Conservation (phyloP, 768 basidiomycete genomes). For the Kwoniella botswanensis region DNA sequence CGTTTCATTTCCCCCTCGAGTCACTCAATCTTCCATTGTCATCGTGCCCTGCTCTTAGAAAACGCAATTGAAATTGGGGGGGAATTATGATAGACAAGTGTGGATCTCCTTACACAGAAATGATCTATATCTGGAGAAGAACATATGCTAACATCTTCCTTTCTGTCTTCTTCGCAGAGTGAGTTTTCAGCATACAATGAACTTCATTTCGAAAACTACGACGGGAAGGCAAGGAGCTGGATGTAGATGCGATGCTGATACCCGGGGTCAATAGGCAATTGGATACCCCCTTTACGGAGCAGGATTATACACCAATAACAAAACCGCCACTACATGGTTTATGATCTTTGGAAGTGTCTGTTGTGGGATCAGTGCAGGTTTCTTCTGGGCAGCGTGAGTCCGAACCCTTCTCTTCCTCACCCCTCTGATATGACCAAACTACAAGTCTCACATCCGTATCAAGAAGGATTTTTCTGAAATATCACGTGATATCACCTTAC, state of each 20-base stretch:
- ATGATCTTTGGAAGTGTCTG: conserved; percentile 43
- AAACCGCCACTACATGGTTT: conserved; percentile 44
- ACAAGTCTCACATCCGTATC: neutral
- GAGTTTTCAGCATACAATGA: too few relatives aligned
- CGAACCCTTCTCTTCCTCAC: neutral
- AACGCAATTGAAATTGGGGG: too few relatives aligned
- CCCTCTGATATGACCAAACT: neutral
- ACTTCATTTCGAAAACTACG: too few relatives aligned
- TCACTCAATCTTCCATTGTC: too few relatives aligned
- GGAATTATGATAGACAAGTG: too few relatives aligned
- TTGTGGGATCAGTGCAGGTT: conserved; percentile 50
- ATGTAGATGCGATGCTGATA: neutral
- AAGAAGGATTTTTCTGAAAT: neutral
- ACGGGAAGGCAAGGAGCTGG: too few relatives aligned
- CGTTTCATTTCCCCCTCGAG: too few relatives aligned
- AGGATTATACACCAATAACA: conserved; percentile 49
- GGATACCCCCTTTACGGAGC: conserved; percentile 47
- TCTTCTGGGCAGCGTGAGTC: conserved; percentile 46
- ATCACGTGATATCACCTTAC: neutral
- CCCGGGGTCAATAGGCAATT: conserved; percentile 17
- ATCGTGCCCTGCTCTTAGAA: too few relatives aligned
- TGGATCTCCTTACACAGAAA: too few relatives aligned
- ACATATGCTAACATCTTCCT: too few relatives aligned
- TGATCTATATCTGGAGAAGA: too few relatives aligned
- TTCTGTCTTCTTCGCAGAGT: too few relatives aligned